phyloP scores from a whole-genome alignment of 2,329 filamentous ascomycete genomes.

The Hortaea sp. region DNA sequence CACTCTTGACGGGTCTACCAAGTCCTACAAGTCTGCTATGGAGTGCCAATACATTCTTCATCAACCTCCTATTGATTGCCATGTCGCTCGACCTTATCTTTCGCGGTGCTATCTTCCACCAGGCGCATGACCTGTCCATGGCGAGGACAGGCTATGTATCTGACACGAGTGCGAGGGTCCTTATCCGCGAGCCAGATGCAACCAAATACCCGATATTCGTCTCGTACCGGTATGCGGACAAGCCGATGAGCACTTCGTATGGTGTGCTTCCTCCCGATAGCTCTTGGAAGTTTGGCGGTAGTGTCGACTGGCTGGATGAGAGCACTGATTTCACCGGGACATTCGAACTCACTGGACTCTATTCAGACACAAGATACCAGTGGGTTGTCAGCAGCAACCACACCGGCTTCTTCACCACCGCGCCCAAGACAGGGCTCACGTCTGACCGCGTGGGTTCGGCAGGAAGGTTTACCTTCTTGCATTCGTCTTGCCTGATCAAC shows the following conservation, averaged over 20 bases:
- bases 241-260: slow-evolving; percentile 25
- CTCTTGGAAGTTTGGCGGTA: slow-evolving; percentile 58
- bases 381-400: slow-evolving; percentile 83
- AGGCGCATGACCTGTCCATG: slow-evolving; percentile 68
- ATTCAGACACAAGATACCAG: slow-evolving; percentile 65
- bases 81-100: slow-evolving; percentile 71
- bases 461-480: slow-evolving; percentile 77
- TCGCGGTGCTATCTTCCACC: slow-evolving; percentile 59
- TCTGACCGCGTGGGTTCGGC: slow-evolving; percentile 43
- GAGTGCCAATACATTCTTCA: slow-evolving; percentile 44
- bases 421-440: slow-evolving; percentile 58
- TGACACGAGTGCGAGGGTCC: slow-evolving; percentile 63
- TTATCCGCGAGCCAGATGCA: slow-evolving; percentile 75
- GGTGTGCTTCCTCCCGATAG: slow-evolving; percentile 34
- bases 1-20: slow-evolving; percentile 66
- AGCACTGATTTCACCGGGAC: slow-evolving; percentile 74
- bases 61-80: slow-evolving; percentile 61
- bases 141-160: slow-evolving; percentile 82
- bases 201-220: slow-evolving; percentile 65
- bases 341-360: slow-evolving; percentile 56
- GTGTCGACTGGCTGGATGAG: slow-evolving; percentile 56
- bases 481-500: slow-evolving; percentile 85
- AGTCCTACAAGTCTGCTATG: slow-evolving; percentile 57
- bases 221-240: slow-evolving; percentile 42
- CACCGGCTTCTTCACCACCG: slow-evolving; percentile 68